These are phyloP conservation scores for Galeopsis tetrahit DNA, from an alignment of 257 asterid genomes.

Conservation along the genomic window DNA sequence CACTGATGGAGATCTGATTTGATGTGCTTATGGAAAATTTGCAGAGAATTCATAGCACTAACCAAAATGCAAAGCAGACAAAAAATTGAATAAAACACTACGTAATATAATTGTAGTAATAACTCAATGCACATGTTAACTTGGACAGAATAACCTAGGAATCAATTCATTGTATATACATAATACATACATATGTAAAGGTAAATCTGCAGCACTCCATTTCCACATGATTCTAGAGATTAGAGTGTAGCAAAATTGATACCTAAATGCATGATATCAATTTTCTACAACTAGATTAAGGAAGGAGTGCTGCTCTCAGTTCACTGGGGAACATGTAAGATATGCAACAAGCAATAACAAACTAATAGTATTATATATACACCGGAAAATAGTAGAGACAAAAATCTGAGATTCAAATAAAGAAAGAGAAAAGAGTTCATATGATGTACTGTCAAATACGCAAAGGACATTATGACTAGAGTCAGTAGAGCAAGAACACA, in stretches of 20 bases:
- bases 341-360: neutral
- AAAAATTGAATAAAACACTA: no score
- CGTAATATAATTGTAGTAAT: no score
- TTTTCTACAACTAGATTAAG: conserved; percentile 3
- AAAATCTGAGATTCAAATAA: neutral
- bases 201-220: neutral
- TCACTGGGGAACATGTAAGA: neutral
- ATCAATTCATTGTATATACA: no score
- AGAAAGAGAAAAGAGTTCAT: neutral
- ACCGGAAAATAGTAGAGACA: neutral
- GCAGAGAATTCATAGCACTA: no score
- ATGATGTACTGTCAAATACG: no score
- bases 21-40: no score
- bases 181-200: no score
- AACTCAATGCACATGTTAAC: no score
- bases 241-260: neutral
- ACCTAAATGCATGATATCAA: conserved; percentile 2
- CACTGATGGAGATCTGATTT: no score
- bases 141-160: no score
- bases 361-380: neutral
- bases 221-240: neutral
- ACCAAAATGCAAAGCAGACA: no score
- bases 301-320: neutral
- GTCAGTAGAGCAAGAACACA: no score
- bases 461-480: neutral